Percentiles rank a stretch among this genome's conserved stretches.
Conservation (phyloP, 2,329 filamentous ascomycete species). For the Botrytis sinoallii region DNA sequence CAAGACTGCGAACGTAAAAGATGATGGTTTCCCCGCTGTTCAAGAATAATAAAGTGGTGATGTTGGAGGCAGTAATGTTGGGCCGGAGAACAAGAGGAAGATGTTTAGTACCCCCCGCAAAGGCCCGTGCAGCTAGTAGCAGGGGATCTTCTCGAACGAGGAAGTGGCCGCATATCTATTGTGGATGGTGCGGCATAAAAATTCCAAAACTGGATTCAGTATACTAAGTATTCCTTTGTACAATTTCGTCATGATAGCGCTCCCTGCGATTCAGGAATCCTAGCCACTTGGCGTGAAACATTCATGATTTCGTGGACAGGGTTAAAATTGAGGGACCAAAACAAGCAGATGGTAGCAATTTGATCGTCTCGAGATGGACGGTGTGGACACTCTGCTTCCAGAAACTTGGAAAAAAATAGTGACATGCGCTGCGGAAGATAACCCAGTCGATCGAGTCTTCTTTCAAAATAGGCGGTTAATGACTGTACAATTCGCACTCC, state of each 20-base stretch:
- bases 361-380: background rate
- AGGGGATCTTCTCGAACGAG: background rate
- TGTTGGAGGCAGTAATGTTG: background rate
- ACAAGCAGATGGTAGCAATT: background rate
- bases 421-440: background rate
- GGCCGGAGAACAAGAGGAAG: background rate
- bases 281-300: slow-evolving; percentile 1
- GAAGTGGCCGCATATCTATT: slow-evolving; percentile 1
- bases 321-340: background rate
- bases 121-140: slow-evolving; percentile 9
- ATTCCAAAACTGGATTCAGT: background rate
- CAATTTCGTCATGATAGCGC: background rate
- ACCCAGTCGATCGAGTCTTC: slow-evolving; percentile 4
- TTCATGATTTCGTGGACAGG: background rate
- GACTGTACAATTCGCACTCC: slow-evolving; percentile 13
- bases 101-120: background rate
- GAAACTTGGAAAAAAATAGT: background rate
- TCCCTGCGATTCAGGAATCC: background rate
- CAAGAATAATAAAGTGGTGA: background rate
- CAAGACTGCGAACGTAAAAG: background rate
- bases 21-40: background rate
- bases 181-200: background rate
- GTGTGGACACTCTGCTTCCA: background rate
- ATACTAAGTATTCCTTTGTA: background rate
- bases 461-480: background rate